Evolutionary conservation across 495 filamentous ascomycete species (phyloP).

Genomic region (Rusavskia elegans): DNA sequence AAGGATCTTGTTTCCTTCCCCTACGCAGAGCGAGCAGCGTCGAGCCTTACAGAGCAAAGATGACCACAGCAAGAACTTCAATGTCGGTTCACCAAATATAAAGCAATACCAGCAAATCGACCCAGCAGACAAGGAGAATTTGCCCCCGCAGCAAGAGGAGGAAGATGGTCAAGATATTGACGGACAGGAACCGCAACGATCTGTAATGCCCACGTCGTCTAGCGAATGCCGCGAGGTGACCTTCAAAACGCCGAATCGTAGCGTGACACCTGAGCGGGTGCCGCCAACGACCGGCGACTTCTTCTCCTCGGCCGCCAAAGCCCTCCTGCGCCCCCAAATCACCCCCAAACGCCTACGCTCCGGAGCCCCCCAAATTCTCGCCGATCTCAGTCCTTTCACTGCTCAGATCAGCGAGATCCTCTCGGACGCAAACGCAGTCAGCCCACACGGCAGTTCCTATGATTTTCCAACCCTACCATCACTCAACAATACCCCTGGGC

Average conservation of each 20-base stretch:
- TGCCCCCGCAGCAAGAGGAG: conserved; percentile 20
- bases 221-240: conserved; percentile 24
- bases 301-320: conserved; percentile 11
- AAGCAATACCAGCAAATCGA: conserved; percentile 26
- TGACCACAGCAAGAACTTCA: conserved; percentile 18
- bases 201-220: conserved; percentile 48
- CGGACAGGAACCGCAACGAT: conserved; percentile 26
- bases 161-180: conserved; percentile 46
- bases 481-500: conserved; percentile 21
- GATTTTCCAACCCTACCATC: conserved; percentile 24
- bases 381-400: conserved; percentile 36
- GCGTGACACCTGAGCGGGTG: conserved; percentile 25
- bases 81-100: conserved; percentile 14
- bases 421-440: conserved; percentile 34
- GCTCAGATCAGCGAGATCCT: conserved; percentile 43
- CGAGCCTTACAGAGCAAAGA: conserved; percentile 1
- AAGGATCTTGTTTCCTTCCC: conserved; percentile 59
- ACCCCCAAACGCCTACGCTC: conserved; percentile 12
- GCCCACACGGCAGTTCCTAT: conserved; percentile 16
- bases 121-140: conserved; percentile 34
- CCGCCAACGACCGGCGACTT: conserved; percentile 10
- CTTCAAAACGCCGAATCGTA: conserved; percentile 40
- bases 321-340: conserved; percentile 7
- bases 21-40: conserved; percentile 4
- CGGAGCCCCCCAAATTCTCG: conserved; percentile 4